phyloP scores from a whole-genome alignment of 23 red algal species.

The Gracilaria gracilis region DNA sequence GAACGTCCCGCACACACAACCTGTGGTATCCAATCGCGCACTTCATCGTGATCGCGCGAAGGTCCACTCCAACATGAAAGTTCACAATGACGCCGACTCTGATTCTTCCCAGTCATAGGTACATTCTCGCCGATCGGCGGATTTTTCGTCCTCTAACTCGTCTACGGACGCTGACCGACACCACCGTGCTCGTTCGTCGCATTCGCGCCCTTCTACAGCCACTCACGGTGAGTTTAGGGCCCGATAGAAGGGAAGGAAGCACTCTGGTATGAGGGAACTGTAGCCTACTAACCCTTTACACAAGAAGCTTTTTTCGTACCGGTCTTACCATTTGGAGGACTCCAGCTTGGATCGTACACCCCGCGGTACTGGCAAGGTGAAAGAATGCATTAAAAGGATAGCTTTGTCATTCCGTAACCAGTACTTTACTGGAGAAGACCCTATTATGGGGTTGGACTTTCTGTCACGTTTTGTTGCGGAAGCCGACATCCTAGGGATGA shows the following conservation, averaged over 20 bases:
- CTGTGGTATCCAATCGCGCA: too few species aligned
- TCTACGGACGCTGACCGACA: background rate
- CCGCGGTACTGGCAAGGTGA: background rate
- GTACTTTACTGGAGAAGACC: background rate
- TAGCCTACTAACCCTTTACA: background rate
- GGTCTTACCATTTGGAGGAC: slow-evolving; percentile 5
- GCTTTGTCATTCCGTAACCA: background rate
- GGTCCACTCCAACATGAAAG: too few species aligned
- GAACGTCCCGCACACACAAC: too few species aligned
- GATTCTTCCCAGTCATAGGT: background rate
- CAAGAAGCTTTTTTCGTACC: slow-evolving; percentile 17
- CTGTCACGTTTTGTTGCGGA: background rate
- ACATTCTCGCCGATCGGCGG: background rate
- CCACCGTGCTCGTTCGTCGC: background rate
- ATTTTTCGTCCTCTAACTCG: background rate
- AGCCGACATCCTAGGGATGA: background rate
- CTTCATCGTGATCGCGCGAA: too few species aligned
- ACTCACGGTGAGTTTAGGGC: background rate
- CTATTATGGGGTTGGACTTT: background rate
- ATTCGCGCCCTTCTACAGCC: background rate
- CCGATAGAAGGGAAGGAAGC: background rate
- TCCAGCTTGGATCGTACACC: background rate
- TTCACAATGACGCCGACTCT: background rate
- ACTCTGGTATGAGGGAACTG: slow-evolving; percentile 23
- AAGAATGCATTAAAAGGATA: slow-evolving; percentile 18